Evolutionary conservation across 192 early-diverging fungal genomes (phyloP), one percentile per base, ranked within the genome.

Genomic region (Linnemannia exigua): DNA sequence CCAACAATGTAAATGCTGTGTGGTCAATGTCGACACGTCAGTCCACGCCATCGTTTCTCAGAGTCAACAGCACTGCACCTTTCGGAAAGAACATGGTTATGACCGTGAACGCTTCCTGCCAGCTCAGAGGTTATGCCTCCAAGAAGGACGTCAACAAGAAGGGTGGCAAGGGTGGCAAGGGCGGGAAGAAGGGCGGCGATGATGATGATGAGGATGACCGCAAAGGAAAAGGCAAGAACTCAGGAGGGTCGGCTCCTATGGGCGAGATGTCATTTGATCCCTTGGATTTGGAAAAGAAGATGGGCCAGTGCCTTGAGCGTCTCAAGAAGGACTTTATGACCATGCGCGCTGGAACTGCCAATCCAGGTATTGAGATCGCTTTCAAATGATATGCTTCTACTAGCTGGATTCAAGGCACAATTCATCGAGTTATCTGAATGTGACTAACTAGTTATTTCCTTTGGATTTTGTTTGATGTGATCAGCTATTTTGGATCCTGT

Each of bases 401-500:
- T n/a, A 37, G 19, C 19, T 17, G 20, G 38, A 48, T 71, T 19
- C 44, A 71, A 25, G 36, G 25, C 25, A 25, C 52, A 28, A 33
- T 33, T 48, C 22, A 75, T 7, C 52, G 7, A 50, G 38, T 2
- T 47, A 46, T 61, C 50, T 79, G 52, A 70, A 41, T n/a, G 50
- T 54, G 66, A 12, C 47, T 50, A 63, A 63, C n/a, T 25, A 25
- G 22, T 31, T 25, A 41, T 35, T 35, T 70, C n/a, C n/a, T n/a
- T n/a, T n/a, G n/a, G n/a, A n/a, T 66, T 31, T 72, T 73, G 41
- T 20, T n/a, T 66, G 14, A 28, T 11, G 25, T 16, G 1, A 63
- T 75, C 58, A 93, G 93, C 92, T 0, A 88, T 97, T n/a, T 84
- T 97, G 78, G 95, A 96, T 76, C 82, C 89, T 17, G 90, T 97